phyloP scores from a whole-genome alignment of 768 basidiomycete genomes.

The Tricholoma sp. region DNA sequence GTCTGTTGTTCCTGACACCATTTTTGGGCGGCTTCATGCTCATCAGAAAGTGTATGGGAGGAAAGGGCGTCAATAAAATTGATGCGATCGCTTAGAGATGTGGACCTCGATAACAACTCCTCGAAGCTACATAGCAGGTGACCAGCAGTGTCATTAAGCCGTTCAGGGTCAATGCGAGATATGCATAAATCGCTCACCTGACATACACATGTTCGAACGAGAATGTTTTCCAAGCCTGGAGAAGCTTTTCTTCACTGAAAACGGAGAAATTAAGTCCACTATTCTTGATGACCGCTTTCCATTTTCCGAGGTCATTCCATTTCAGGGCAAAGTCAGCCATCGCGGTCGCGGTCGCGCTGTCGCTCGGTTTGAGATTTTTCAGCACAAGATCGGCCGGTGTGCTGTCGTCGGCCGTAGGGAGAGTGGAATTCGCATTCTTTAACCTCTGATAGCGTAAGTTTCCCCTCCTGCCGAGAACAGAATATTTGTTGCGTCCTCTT shows the following conservation, averaged over 20 bases:
- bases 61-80: slow-evolving; percentile 17
- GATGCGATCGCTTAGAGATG: slow-evolving; percentile 12
- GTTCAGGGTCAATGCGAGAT: background rate
- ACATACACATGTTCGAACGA: slow-evolving; percentile 17
- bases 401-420: background rate
- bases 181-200: slow-evolving; percentile 13
- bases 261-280: slow-evolving; percentile 9
- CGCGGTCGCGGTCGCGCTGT: slow-evolving; percentile 7
- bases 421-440: background rate
- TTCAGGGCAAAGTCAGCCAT: slow-evolving; percentile 19
- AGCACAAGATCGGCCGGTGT: slow-evolving; percentile 8
- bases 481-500: slow-evolving; percentile 4
- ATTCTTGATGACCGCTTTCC: slow-evolving; percentile 19
- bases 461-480: slow-evolving; percentile 15
- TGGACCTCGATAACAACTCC: slow-evolving; percentile 10
- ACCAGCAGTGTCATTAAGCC: background rate
- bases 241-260: slow-evolving; percentile 9
- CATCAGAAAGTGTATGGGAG: slow-evolving; percentile 7
- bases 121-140: slow-evolving; percentile 13
- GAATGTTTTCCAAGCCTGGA: slow-evolving; percentile 18
- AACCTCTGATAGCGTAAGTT: slow-evolving; percentile 17
- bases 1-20: slow-evolving; percentile 18
- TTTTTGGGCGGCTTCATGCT: slow-evolving; percentile 5
- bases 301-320: slow-evolving; percentile 23
- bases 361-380: slow-evolving; percentile 2